Conservation (phyloP, 1,139 yeast genomes). For the Yamadazyma dendronema region DNA sequence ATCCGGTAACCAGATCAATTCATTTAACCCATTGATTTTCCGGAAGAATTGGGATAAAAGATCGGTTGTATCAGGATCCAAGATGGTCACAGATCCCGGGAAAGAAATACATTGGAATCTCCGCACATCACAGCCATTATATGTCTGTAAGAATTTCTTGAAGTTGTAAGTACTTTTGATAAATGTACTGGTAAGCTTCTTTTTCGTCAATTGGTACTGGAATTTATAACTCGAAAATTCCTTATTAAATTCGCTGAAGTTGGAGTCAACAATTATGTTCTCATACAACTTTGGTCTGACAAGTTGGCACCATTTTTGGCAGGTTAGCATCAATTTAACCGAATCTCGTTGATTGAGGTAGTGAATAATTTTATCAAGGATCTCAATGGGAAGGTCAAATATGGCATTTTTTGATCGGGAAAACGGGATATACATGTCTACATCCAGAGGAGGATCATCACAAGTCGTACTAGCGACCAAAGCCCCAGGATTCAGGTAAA, state of each 20-base stretch:
- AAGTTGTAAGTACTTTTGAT: slow-evolving; percentile 36
- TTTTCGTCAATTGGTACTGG: slow-evolving; percentile 11
- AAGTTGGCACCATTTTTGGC: slow-evolving; percentile 26
- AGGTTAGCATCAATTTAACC: slow-evolving; percentile 31
- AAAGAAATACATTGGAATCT: slow-evolving; percentile 26
- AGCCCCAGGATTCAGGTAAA: slow-evolving; percentile 3
- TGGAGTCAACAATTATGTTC: slow-evolving; percentile 37
- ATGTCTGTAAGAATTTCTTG: slow-evolving; percentile 26
- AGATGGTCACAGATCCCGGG: slow-evolving; percentile 36
- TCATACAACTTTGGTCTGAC: slow-evolving; percentile 36
- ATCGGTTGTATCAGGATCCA: slow-evolving; percentile 32
- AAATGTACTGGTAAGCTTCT: slow-evolving; percentile 20
- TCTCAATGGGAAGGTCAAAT: slow-evolving; percentile 32
- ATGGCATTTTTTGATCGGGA: slow-evolving; percentile 1
- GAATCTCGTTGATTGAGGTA: slow-evolving; percentile 44
- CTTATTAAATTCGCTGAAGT: slow-evolving; percentile 34
- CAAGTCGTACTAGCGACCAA: not conserved
- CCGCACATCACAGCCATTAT: slow-evolving; percentile 10
- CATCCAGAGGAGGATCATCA: not conserved
- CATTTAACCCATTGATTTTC: slow-evolving; percentile 39
- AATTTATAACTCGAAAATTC: slow-evolving; percentile 20
- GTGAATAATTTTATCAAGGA: slow-evolving; percentile 29
- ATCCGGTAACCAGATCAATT: slow-evolving; percentile 34
- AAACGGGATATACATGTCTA: no score
- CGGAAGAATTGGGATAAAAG: slow-evolving; percentile 59